Conservation (phyloP, 2,329 filamentous ascomycete species). For the Ceratocystis huliohia region DNA sequence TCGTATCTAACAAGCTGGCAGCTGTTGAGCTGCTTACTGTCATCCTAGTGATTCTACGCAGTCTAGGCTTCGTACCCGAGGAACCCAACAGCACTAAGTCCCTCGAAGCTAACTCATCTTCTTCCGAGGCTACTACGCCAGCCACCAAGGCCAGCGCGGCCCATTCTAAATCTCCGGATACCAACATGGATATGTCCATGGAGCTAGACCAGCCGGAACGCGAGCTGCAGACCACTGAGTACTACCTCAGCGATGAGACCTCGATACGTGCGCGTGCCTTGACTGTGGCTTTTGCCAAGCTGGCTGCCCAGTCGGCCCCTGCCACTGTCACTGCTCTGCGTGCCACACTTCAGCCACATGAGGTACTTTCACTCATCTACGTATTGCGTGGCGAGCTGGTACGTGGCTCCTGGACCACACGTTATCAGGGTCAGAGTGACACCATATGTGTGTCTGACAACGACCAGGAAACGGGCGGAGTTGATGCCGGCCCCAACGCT, state of each 20-base stretch:
- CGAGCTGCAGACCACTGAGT: slow-evolving; percentile 55
- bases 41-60: slow-evolving; percentile 54
- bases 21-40: slow-evolving; percentile 54
- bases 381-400: slow-evolving; percentile 61
- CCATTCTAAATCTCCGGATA: not conserved
- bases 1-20: slow-evolving; percentile 53
- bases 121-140: not conserved
- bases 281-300: slow-evolving; percentile 54
- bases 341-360: slow-evolving; percentile 49
- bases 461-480: slow-evolving; percentile 35
- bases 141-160: not conserved
- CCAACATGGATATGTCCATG: slow-evolving; percentile 31
- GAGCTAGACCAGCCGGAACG: slow-evolving; percentile 49
- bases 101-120: not conserved
- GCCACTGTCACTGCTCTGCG: slow-evolving; percentile 52
- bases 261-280: slow-evolving; percentile 51
- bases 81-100: slow-evolving; percentile 22
- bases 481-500: slow-evolving; percentile 27
- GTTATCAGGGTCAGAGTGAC: slow-evolving; percentile 34
- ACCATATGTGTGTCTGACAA: not conserved
- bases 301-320: slow-evolving; percentile 50
- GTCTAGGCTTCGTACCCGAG: slow-evolving; percentile 47
- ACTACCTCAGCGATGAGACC: slow-evolving; percentile 49
- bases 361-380: slow-evolving; percentile 59
- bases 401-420: slow-evolving; percentile 62